Conservation (phyloP, 1,284 basidiomycete species). For the Malassezia vespertilionis region DNA sequence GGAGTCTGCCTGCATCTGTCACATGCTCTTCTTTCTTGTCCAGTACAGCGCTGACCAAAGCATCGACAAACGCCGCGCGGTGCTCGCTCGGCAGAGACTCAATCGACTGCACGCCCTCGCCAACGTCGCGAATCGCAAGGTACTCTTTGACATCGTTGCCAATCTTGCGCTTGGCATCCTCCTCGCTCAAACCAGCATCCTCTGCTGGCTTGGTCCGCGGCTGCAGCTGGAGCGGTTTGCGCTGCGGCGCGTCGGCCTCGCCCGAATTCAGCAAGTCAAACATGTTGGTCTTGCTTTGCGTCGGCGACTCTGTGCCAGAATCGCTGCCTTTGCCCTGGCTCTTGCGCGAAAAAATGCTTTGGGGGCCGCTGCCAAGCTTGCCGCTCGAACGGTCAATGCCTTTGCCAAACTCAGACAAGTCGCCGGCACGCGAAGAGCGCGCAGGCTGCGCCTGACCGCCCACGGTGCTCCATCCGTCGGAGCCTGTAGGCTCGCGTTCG, state of each 20-base stretch:
- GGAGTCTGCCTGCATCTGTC: slow-evolving; percentile 49
- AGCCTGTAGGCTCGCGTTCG: slow-evolving; percentile 31
- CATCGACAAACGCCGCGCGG: slow-evolving; percentile 61
- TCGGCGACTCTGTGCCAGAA: slow-evolving; percentile 53
- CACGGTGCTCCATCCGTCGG: slow-evolving; percentile 76
- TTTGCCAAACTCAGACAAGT: slow-evolving; percentile 76
- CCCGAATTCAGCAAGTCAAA: slow-evolving; percentile 52
- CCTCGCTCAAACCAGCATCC: slow-evolving; percentile 54
- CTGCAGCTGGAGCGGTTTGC: slow-evolving; percentile 62
- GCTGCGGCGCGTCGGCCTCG: slow-evolving; percentile 54
- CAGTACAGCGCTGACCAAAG: slow-evolving; percentile 60
- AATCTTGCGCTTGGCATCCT: slow-evolving; percentile 65
- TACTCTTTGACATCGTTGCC: slow-evolving; percentile 52
- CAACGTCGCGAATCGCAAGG: slow-evolving; percentile 56
- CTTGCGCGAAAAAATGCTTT: slow-evolving; percentile 63
- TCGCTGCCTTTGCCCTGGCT: slow-evolving; percentile 50
- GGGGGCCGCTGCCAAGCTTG: slow-evolving; percentile 55
- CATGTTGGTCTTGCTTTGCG: slow-evolving; percentile 73
- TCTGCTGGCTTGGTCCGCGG: slow-evolving; percentile 55
- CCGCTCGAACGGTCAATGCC: slow-evolving; percentile 15
- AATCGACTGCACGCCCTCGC: slow-evolving; percentile 73
- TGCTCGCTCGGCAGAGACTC: slow-evolving; percentile 58
- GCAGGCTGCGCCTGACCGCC: slow-evolving; percentile 52
- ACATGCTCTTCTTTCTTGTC: slow-evolving; percentile 77
- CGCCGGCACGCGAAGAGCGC: slow-evolving; percentile 66